phyloP scores from a whole-genome alignment of 768 basidiomycete species.

The Podaxis pistillaris region DNA sequence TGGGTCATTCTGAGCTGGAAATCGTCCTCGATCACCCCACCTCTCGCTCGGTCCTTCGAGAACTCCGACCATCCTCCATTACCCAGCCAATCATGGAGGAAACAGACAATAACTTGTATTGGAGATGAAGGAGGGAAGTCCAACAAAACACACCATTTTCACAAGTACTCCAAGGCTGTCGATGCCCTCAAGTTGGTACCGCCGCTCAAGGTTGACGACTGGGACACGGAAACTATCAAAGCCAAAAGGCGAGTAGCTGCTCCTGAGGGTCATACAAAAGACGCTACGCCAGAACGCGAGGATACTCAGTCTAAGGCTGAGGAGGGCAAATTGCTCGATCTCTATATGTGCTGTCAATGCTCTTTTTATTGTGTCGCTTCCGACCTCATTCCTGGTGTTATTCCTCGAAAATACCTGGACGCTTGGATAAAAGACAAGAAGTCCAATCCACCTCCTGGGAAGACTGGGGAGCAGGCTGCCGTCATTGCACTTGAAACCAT shows the following conservation, averaged over 20 bases:
- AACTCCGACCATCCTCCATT: constrained; percentile 39
- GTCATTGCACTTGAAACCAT: constrained; percentile 64
- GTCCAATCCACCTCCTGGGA: constrained; percentile 55
- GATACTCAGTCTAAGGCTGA: constrained; percentile 31
- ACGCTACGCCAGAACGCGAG: constrained; percentile 31
- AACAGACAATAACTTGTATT: constrained; percentile 48
- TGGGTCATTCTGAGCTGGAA: constrained; percentile 80
- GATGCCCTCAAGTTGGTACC: constrained; percentile 68
- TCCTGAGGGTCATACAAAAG: constrained; percentile 43
- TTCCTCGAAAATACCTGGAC: constrained; percentile 60
- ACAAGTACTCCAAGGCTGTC: constrained; percentile 68
- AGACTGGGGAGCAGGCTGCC: constrained; percentile 53
- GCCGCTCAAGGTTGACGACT: constrained; percentile 55
- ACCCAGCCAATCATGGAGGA: constrained; percentile 55
- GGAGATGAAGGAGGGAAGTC: constrained; percentile 41
- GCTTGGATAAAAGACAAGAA: constrained; percentile 62
- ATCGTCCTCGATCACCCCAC: constrained; percentile 58
- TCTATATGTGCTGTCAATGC: constrained; percentile 86
- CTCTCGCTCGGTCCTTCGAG: constrained; percentile 55
- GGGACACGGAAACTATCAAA: constrained; percentile 55
- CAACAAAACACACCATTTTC: constrained; percentile 81
- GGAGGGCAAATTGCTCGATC: constrained; percentile 62
- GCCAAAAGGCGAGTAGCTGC: constrained; percentile 45
- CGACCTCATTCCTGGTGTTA: constrained; percentile 68
- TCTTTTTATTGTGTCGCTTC: constrained; percentile 72